Base-by-base conservation (phyloP, 73 alveolate species). In the Paramecium bursaria region DNA sequence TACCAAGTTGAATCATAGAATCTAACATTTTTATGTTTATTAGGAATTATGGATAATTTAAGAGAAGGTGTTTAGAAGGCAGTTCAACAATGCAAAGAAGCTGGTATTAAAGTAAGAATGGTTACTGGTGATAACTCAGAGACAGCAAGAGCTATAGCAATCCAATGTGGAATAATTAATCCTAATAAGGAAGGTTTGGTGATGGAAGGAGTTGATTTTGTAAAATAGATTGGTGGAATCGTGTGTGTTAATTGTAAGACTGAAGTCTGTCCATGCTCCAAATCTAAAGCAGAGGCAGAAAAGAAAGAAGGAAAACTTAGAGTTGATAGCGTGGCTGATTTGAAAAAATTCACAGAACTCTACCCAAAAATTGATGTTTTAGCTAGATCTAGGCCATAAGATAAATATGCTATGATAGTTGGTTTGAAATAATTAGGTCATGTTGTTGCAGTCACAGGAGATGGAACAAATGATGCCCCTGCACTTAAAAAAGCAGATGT, bases 391-490 rank as follows among this genome's bases (percentile, higher is more conserved):
- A 91, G 96, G 48, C 99, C 99, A 13, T 88, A 92, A 47, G 98
- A 95, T 85, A 95, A 95, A 75, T 95, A 95, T 87, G 90, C 95
- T 42, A 79, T 95, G 61, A 95, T 93, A 3, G 86, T 90, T n/a
- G 99, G 98, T 47, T 80, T 95, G 22, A 93, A 90, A 50, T 93
- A 88, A 22, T 53, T 92, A 47, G 97, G 93, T 10, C 89, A 92
- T 52, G 93, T 92, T 21, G 98, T 95, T 14, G 99, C 98, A 21
- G 99, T 95, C 26, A 95, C 99, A 13, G 99, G 99, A 3, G 98
- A 94, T 77, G 98, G 98, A 35, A 93, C 98, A 0, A 93, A 90
- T 90, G 99, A 95, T 87, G 98, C 97, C n/a, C 98, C 97, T 46
- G 99, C 97, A 44, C 74, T 95, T 27, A 91, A 87, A 21, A 92